Conservation (phyloP, 768 basidiomycete species). For the Phallus indusiatus region DNA sequence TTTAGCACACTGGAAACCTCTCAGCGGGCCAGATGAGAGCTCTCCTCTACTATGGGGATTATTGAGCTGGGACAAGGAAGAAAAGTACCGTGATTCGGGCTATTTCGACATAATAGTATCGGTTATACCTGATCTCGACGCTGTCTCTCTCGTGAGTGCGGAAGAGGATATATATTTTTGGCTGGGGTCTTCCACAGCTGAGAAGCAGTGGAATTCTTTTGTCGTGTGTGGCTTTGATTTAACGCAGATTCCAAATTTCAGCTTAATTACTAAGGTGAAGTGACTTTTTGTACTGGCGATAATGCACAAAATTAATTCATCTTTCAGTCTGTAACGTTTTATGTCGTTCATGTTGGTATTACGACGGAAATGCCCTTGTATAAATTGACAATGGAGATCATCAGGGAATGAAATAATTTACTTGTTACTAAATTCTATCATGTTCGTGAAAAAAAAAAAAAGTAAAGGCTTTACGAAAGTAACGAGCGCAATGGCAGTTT, state of each 20-base stretch:
- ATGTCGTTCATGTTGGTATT: not conserved
- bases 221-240: constrained; percentile 3
- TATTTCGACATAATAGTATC: not conserved
- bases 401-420: not conserved
- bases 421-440: no score
- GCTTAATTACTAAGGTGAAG: not conserved
- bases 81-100: not conserved
- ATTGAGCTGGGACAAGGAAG: not conserved
- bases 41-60: constrained; percentile 1
- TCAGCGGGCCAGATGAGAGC: not conserved
- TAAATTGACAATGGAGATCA: not conserved
- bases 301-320: not conserved
- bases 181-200: constrained; percentile 5
- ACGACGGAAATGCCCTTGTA: not conserved
- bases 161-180: not conserved
- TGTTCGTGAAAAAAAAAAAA: no score
- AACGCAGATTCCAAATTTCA: not conserved
- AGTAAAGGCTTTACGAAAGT: no score
- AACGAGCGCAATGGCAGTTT: no score
- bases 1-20: not conserved
- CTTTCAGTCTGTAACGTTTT: not conserved
- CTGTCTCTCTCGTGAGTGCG: not conserved
- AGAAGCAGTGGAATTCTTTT: not conserved
- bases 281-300: not conserved
- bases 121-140: not conserved